These are phyloP conservation scores for Mucor sp. DNA, from an alignment of 371 early-diverging fungal genomes.

Conservation along the genomic window DNA sequence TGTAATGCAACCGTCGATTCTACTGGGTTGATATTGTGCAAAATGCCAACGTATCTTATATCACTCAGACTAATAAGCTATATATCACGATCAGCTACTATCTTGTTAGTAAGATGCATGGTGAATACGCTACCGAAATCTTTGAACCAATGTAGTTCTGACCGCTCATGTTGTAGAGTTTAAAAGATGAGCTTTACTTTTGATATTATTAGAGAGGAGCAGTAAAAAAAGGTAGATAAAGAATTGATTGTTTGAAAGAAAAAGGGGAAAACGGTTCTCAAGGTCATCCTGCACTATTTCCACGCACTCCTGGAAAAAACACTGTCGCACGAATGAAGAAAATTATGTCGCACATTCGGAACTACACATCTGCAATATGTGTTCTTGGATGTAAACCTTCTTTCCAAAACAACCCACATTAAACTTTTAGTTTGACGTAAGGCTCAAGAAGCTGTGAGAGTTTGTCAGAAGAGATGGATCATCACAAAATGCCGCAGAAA, in stretches of 20 bases:
- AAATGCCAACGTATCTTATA: slow-evolving; percentile 89
- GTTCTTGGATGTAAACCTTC: too few relatives aligned
- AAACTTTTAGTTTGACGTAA: too few relatives aligned
- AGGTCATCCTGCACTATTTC: not conserved
- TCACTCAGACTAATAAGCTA: slow-evolving; percentile 85
- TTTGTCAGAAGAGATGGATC: too few relatives aligned
- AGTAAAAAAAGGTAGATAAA: not conserved
- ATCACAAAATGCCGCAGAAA: too few relatives aligned
- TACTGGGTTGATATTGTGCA: slow-evolving; percentile 84
- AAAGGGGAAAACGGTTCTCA: not conserved
- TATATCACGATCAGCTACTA: not conserved
- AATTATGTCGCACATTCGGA: too few relatives aligned
- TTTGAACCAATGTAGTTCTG: slow-evolving; percentile 71
- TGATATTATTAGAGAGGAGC: not conserved
- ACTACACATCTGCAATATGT: too few relatives aligned
- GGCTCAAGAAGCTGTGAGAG: too few relatives aligned
- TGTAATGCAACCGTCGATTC: slow-evolving; percentile 88
- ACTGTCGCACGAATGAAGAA: too few relatives aligned
- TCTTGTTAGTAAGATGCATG: not conserved
- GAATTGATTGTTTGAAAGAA: not conserved
- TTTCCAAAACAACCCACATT: too few relatives aligned
- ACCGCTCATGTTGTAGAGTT: slow-evolving; percentile 50
- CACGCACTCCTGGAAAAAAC: too few relatives aligned
- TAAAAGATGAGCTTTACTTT: not conserved
- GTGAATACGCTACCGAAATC: slow-evolving; percentile 53